Evolutionary conservation across 2,329 filamentous ascomycete species (phyloP), one percentile per base, ranked within the genome.

Genomic region (Fusarium mexicanum): DNA sequence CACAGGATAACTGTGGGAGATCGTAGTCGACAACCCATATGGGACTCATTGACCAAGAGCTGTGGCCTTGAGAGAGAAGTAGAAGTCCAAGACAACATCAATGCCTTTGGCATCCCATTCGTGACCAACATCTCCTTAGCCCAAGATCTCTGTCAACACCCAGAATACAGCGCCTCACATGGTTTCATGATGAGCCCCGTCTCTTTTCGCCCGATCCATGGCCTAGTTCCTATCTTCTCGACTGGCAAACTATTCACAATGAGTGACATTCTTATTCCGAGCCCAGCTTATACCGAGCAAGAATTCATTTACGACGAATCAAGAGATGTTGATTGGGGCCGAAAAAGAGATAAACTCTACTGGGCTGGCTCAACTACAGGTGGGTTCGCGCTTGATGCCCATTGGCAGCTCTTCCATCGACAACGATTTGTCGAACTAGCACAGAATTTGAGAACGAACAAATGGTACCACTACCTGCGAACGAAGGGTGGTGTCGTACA

Each of bases 291-390:
- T 71, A 75, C 83, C 22, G 80, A 84, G 64, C 20, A 78, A 8
- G 79, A 83, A 46, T 84, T 86, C 40, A 64, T 73, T 9, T 89
- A 89, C 76, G 75, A 83, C 10, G 76, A 79, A 0, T 46, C 69
- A 1, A 48, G 80, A 6, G 88, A 89, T 72, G 48, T 84, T 0
- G 76, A 80, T 1, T 91, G 88, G 88, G 79, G 84, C 1, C 54
- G 80, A 13, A 91, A 91, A 72, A 70, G 72, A 6, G 84, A 86
- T 38, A 84, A 83, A 3, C 78, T 90, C 3, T 90, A 90, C 78
- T 91, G 89, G 89, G 84, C 86, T 0, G 89, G 89, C 1, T 88
- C 85, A 2, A 89, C 83, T 0, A 89, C 88, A 0, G 88, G 88
- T 5, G 87, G 84, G 0, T 85, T 80, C 44, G 80, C 78, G 3